Percentiles rank a stretch among this genome's conserved stretches.
Evolutionary conservation across 768 basidiomycete species (phyloP).

Genomic region (Rhizopogon rudus): DNA sequence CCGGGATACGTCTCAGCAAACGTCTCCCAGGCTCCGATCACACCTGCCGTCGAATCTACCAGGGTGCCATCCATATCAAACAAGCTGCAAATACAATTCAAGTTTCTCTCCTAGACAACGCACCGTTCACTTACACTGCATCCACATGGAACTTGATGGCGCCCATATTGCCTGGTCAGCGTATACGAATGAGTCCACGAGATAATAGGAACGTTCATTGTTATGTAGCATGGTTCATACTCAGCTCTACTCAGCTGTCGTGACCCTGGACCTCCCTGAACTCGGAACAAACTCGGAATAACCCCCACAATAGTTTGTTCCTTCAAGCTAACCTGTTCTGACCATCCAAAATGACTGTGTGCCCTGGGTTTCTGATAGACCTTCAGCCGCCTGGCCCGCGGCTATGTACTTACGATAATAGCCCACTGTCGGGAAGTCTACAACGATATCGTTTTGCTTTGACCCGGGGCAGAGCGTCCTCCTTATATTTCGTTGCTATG

Average conservation of each 20-base stretch:
- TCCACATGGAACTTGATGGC: slow-evolving; percentile 31
- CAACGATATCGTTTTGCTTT: too few relatives aligned
- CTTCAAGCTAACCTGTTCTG: too few relatives aligned
- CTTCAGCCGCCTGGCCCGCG: too few relatives aligned
- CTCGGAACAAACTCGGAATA: too few relatives aligned
- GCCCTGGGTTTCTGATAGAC: too few relatives aligned
- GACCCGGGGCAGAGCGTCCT: too few relatives aligned
- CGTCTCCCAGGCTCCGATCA: slow-evolving; percentile 77
- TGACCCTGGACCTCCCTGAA: too few relatives aligned
- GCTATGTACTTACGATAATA: too few relatives aligned
- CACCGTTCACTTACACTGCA: slow-evolving; percentile 31
- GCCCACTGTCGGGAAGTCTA: too few relatives aligned
- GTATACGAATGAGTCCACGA: slow-evolving; percentile 17
- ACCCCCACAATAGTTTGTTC: too few relatives aligned
- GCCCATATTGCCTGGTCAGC: slow-evolving; percentile 17
- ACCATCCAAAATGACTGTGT: too few relatives aligned
- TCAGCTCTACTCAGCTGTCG: background rate
- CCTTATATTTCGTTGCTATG: too few relatives aligned
- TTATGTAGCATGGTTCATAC: background rate
- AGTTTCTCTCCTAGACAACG: background rate
- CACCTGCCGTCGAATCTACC: slow-evolving; percentile 79
- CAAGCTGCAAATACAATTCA: slow-evolving; percentile 36
- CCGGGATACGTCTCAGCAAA: slow-evolving; percentile 67
- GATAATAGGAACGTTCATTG: background rate
- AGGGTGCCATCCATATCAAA: slow-evolving; percentile 86